Conservation (phyloP, 768 basidiomycete species). For the Omphalotus guepiniiformis region DNA sequence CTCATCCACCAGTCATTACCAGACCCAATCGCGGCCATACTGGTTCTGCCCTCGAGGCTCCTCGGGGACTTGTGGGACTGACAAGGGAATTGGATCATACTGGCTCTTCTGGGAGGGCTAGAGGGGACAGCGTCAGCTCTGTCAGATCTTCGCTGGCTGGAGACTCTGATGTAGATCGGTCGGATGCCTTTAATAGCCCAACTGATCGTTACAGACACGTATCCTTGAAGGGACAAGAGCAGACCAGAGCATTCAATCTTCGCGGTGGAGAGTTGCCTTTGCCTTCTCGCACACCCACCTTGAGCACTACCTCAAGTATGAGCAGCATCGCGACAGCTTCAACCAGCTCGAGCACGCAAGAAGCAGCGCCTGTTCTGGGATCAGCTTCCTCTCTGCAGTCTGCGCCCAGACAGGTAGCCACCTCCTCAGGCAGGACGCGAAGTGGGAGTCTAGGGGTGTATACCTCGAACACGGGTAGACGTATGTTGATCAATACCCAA, state of each 20-base stretch:
- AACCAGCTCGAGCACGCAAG: slow-evolving; percentile 30
- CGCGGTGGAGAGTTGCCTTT: slow-evolving; percentile 61
- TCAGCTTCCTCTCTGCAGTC: slow-evolving; percentile 35
- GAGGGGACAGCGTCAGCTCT: slow-evolving; percentile 54
- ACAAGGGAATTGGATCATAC: slow-evolving; percentile 19
- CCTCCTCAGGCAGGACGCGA: slow-evolving; percentile 44
- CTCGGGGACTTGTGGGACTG: slow-evolving; percentile 23
- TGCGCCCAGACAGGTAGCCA: slow-evolving; percentile 24
- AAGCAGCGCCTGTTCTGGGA: slow-evolving; percentile 34
- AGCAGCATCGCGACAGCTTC: slow-evolving; percentile 34
- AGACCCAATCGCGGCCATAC: slow-evolving; percentile 36
- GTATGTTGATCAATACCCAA: slow-evolving; percentile 33
- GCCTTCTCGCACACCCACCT: slow-evolving; percentile 47
- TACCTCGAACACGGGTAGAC: slow-evolving; percentile 28
- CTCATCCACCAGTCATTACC: slow-evolving; percentile 24
- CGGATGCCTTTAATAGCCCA: slow-evolving; percentile 36
- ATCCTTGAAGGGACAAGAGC: slow-evolving; percentile 47
- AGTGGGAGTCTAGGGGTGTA: slow-evolving; percentile 60
- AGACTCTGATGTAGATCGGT: slow-evolving; percentile 54
- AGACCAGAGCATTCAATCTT: slow-evolving; percentile 34
- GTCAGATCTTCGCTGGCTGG: slow-evolving; percentile 30
- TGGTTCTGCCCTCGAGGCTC: slow-evolving; percentile 29
- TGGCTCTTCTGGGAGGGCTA: slow-evolving; percentile 40
- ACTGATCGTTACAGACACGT: slow-evolving; percentile 40
- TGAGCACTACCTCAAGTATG: slow-evolving; percentile 34